phyloP scores from a whole-genome alignment of 2,329 filamentous ascomycete species.

The Penicillium oxalicum region DNA sequence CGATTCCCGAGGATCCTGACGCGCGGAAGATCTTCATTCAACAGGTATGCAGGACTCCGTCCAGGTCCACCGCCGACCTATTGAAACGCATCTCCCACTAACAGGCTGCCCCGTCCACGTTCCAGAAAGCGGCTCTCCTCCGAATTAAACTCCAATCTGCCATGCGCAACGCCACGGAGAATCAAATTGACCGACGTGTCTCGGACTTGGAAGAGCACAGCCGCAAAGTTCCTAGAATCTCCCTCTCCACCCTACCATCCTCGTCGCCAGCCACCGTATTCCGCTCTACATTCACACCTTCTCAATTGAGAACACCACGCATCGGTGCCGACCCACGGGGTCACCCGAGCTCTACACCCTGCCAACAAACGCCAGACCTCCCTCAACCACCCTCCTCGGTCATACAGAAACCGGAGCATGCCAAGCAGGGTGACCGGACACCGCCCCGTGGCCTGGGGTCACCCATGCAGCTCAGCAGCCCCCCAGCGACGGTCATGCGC shows the following conservation, averaged over 20 bases:
- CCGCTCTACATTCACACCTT: slow-evolving; percentile 12
- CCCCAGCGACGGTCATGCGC: slow-evolving; percentile 26
- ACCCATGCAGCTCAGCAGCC: slow-evolving; percentile 34
- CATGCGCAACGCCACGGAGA: slow-evolving; percentile 35
- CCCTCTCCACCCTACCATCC: slow-evolving; percentile 18
- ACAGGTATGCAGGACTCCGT: slow-evolving; percentile 25
- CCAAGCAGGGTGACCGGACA: slow-evolving; percentile 14
- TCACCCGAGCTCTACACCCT: slow-evolving; percentile 15
- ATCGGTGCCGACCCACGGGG: slow-evolving; percentile 8
- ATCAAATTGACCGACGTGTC: slow-evolving; percentile 37
- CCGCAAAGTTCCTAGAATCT: slow-evolving; percentile 30
- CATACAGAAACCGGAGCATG: slow-evolving; percentile 6
- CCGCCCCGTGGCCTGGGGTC: slow-evolving; percentile 21
- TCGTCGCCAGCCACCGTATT: slow-evolving; percentile 15
- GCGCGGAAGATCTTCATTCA: slow-evolving; percentile 38
- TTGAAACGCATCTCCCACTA: slow-evolving; percentile 3
- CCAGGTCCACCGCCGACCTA: background rate
- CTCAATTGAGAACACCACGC: slow-evolving; percentile 18
- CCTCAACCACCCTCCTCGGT: slow-evolving; percentile 14
- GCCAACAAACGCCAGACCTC: slow-evolving; percentile 19
- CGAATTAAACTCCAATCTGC: slow-evolving; percentile 35
- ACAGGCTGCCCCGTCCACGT: slow-evolving; percentile 3
- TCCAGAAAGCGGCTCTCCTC: slow-evolving; percentile 38
- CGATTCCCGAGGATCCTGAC: slow-evolving; percentile 30
- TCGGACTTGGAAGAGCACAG: slow-evolving; percentile 39